Percentiles rank a stretch among this genome's conserved stretches.
These are phyloP conservation scores for Claviceps arundinis DNA, from an alignment of 2,329 filamentous ascomycete genomes.

Conservation along the genomic window DNA sequence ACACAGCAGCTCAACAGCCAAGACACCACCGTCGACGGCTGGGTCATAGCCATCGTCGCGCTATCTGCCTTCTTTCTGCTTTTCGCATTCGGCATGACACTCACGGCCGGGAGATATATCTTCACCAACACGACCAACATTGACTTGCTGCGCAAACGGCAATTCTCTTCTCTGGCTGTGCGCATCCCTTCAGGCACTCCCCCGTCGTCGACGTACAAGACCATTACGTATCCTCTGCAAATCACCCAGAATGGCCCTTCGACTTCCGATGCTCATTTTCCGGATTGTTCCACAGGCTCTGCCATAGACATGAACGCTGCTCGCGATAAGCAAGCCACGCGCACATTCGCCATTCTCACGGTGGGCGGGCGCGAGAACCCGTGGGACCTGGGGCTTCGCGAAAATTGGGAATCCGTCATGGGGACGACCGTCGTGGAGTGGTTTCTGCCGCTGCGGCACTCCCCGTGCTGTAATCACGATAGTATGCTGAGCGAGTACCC, in stretches of 20 bases:
- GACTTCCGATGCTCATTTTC: not conserved
- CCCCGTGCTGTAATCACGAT: constrained; percentile 61
- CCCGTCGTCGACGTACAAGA: constrained; percentile 29
- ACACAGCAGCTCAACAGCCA: constrained; percentile 33
- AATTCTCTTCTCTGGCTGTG: constrained; percentile 62
- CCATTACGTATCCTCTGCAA: constrained; percentile 46
- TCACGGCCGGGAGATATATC: constrained; percentile 57
- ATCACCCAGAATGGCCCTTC: not conserved
- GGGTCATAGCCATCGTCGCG: constrained; percentile 53
- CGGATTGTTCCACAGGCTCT: constrained; percentile 8
- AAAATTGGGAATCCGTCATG: constrained; percentile 72
- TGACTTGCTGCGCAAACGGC: constrained; percentile 54
- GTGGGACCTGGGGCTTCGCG: constrained; percentile 59
- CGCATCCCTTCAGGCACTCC: constrained; percentile 43
- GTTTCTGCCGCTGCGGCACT: constrained; percentile 63
- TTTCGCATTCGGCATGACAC: constrained; percentile 68
- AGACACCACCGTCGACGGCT: constrained; percentile 33
- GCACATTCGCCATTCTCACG: constrained; percentile 67
- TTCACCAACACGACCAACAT: constrained; percentile 71
- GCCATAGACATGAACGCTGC: constrained; percentile 9
- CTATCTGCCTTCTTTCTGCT: constrained; percentile 61
- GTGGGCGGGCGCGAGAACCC: constrained; percentile 68
- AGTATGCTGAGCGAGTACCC: constrained; percentile 53
- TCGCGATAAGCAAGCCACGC: constrained; percentile 35
- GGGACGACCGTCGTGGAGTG: constrained; percentile 60